Base-by-base conservation (phyloP, 163 green algal species). In the Volvox carteri region DNA sequence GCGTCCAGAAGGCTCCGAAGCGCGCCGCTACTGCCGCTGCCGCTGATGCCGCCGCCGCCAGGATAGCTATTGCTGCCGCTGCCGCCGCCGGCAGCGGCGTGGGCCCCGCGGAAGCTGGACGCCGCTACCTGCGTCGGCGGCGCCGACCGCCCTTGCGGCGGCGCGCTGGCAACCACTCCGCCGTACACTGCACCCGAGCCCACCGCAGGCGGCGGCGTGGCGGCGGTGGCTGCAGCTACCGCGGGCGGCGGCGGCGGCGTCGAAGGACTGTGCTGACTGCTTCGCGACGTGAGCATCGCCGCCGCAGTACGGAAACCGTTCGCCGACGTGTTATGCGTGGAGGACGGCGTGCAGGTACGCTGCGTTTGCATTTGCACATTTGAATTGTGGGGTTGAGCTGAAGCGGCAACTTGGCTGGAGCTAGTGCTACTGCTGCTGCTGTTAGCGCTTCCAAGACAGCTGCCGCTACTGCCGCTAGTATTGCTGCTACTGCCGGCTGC, bases 1-100 rank as follows among this genome's bases (percentile, higher is more conserved):
- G 67, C 68, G 14, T 88, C 68, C 37, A 88, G 68, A 23, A 88
- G 68, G 68, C 62, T 80, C 35, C 83, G 83, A 0, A 88, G 50
- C 6, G 83, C 83, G 5, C 28, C 41, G 83, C 3, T 42, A 46
- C 21, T 68, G 79, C 58, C 23, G 60, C 9, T 42, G 37, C 76
- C 41, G 76, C 50, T 41, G 35, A 35, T 4, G 50, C 5, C 5
- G 1, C 8, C 33, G 18, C 5, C 5, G 1, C 8, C 33, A 25
- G 72, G n/a, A n/a, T n/a, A n/a, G n/a, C 21, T 68, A 62, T 41
- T 28, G 60, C 9, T 42, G 37, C 76, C 41, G 76, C 50, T 41
- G 35, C 35, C 12, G 50, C 5, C 5, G 1, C 8, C 33, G 18
- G 72, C 70, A 21, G 19, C 37, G 28, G 8, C 42, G 72, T 42